phyloP scores from a whole-genome alignment of 2,329 filamentous ascomycete species.

The Penicillium verrucosum region DNA sequence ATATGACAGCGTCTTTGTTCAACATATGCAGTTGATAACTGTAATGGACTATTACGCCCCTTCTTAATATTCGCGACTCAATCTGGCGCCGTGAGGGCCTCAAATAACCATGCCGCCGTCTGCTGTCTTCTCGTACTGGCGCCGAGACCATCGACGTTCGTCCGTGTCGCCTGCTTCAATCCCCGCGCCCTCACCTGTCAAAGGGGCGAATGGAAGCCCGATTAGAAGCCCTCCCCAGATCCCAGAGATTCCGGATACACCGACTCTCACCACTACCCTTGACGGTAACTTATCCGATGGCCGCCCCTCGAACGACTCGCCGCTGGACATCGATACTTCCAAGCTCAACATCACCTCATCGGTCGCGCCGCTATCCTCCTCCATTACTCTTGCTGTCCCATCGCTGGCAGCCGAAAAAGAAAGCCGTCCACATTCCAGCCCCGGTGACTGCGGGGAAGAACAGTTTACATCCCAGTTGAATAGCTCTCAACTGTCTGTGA shows the following conservation, averaged over 20 bases:
- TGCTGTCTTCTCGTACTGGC: conserved; percentile 42
- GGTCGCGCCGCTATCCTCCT: conserved; percentile 29
- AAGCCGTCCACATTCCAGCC: conserved; percentile 31
- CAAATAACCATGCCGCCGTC: conserved; percentile 33
- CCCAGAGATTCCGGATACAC: conserved; percentile 31
- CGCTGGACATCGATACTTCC: conserved; percentile 23
- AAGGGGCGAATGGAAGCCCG: conserved; percentile 18
- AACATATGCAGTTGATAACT: conserved; percentile 10
- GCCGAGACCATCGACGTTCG: conserved; percentile 39
- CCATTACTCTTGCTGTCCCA: conserved; percentile 28
- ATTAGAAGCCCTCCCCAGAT: conserved; percentile 33
- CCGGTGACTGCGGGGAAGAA: conserved; percentile 28
- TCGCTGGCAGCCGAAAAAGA: conserved; percentile 27
- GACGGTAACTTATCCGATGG: conserved; percentile 24
- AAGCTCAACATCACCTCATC: conserved; percentile 24
- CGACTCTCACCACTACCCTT: conserved; percentile 27
- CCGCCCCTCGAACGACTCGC: conserved; percentile 22
- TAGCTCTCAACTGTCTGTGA: conserved; percentile 26
- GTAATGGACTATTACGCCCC: conserved; percentile 19
- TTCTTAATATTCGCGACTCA: conserved; percentile 7
- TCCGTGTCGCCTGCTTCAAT: conserved; percentile 30
- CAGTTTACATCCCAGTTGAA: conserved; percentile 26
- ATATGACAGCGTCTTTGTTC: conserved; percentile 21
- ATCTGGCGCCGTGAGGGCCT: conserved; percentile 17
- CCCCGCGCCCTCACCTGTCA: conserved; percentile 21